These are phyloP conservation scores for Aspergillus tubingensis DNA, from an alignment of 2,329 filamentous ascomycete species.

Conservation along the genomic window DNA sequence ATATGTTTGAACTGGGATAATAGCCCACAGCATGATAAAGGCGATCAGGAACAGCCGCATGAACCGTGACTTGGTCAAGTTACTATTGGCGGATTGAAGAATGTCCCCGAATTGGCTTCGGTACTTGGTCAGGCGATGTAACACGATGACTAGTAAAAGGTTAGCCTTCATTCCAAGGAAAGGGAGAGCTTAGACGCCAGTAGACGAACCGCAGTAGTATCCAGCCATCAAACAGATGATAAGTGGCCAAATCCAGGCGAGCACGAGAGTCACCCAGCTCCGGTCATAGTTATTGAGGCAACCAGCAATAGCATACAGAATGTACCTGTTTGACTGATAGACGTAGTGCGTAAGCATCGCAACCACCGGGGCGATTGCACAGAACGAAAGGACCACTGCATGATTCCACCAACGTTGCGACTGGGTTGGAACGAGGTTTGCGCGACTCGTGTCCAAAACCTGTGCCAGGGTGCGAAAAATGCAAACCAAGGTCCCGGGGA, in stretches of 20 bases:
- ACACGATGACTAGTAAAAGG: constrained; percentile 54
- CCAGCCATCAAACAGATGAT: constrained; percentile 55
- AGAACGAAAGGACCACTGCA: constrained; percentile 57
- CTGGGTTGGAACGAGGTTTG: constrained; percentile 53
- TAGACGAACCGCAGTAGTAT: constrained; percentile 58
- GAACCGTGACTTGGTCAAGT: constrained; percentile 62
- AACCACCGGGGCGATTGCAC: constrained; percentile 57
- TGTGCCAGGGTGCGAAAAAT: constrained; percentile 62
- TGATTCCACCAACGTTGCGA: constrained; percentile 50
- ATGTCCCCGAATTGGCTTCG: constrained; percentile 60
- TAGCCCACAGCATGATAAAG: constrained; percentile 58
- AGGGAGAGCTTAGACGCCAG: not conserved
- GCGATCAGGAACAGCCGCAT: constrained; percentile 53
- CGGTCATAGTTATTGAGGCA: constrained; percentile 57
- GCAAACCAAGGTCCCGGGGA: constrained; percentile 57
- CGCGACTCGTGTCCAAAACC: constrained; percentile 62
- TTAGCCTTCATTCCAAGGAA: not conserved
- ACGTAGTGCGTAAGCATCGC: constrained; percentile 60
- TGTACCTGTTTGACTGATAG: constrained; percentile 61
- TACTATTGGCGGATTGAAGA: constrained; percentile 52
- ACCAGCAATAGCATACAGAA: constrained; percentile 59
- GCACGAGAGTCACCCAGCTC: constrained; percentile 59
- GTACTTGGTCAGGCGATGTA: constrained; percentile 63
- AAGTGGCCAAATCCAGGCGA: constrained; percentile 59
- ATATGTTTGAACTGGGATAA: constrained; percentile 57